Evolutionary conservation across 1,284 basidiomycete genomes (phyloP), one percentile per base, ranked within the genome.

Genomic region (Trichosporon asahii): DNA sequence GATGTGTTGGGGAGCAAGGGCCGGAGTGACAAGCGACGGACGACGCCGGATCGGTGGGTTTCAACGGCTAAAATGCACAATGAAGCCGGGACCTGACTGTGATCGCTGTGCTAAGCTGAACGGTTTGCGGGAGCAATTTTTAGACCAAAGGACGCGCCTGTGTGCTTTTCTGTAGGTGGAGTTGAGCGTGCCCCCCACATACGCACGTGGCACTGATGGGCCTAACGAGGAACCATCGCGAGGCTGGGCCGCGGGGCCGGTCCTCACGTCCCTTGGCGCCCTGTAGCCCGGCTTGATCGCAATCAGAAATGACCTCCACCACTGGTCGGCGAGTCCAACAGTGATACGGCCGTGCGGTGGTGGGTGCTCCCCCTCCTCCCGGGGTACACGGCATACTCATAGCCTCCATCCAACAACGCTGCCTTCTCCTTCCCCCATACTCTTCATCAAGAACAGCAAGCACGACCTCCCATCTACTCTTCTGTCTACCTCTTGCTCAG

Each of bases 301-400:
- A 61, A 61, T 61, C 57, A 61, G 53, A n/a, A 29, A 61, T 31
- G 57, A 61, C 57, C 57, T 61, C 57, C 57, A 61, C 57, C 29
- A 18, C 57, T 4, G 29, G 29, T 33, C 29, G 27, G 27, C 57
- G 8, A 31, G 57, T 61, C 57, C 57, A 15, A 57, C 53, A 31
- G 14, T 61, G 57, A 61, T 61, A 61, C 57, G 57, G 57, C 29
- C 57, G 29, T 31, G 57, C 27, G 29, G 15, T 61, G 27, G 57
- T 61, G 27, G 55, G 57, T 31, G 27, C 27, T 61, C 18, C 18
- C 18, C 40, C 40, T n/a, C 40, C 18, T 44, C 40, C 40, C 40
- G 40, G 18, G 53, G 53, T 57, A 57, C 53, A 57, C 53, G 53
- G 53, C 53, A 57, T 57, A 57, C 57, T 61, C 57, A 31, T 31